Evolutionary conservation across 1,284 basidiomycete species (phyloP), one percentile per base, ranked within the genome.

Genomic region (Apiotrichum sp.): DNA sequence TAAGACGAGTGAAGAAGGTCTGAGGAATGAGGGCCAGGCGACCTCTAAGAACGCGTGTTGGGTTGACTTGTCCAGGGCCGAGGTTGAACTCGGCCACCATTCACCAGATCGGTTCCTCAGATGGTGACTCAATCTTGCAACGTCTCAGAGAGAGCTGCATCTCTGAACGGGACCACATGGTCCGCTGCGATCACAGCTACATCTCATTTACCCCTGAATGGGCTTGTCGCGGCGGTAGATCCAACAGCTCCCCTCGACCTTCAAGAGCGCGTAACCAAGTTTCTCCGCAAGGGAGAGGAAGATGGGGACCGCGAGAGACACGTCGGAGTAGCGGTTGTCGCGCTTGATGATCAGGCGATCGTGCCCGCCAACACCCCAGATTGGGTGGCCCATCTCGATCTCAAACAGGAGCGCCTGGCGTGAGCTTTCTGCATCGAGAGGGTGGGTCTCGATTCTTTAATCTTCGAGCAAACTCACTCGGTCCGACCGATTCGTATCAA

Each of bases 221-320:
- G 44, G 44, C 32, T 45, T 29, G 47, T 49, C 47, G 22, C 47
- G 47, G 47, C 47, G 47, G 47, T 49, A 49, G 5, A 40, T 29
- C 47, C 47, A 49, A 11, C 22, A 8, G 10, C 38, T 6, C 8
- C 7, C 38, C 3, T 49, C 36, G 2, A 40, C 11, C 34, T 16
- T 22, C 4, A 49, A 3, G 22, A 40, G 29, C 4, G 47, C 29
- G 38, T 49, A 49, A 1, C 47, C 47, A 22, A 49, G n/a, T 16
- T 49, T 49, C 38, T 49, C 47, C 11, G 38, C 38, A 4, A 49
- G 47, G 10, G 47, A 39, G 11, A 49, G 47, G 2, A 49, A 13
- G 33, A 40, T 40, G 1, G 47, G 47, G 4, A 29, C 38, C 2
- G 47, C 36, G 6, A 29, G 9, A 3, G 11, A 13, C 8, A 31